Evolutionary conservation across 2,329 filamentous ascomycete genomes (phyloP).

Genomic region (Stachybotrys echinatus): DNA sequence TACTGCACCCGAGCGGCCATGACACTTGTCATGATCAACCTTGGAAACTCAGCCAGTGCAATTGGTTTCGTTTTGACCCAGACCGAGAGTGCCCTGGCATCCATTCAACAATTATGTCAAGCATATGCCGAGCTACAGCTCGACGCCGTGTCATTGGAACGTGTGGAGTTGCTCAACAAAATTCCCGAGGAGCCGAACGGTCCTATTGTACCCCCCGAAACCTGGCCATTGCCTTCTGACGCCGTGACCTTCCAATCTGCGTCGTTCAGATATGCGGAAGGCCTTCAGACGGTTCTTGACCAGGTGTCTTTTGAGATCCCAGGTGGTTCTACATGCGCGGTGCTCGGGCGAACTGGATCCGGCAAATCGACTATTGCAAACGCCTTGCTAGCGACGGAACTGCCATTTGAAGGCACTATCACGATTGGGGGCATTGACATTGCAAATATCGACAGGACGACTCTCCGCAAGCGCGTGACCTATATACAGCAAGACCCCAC

Average conservation of each 20-base stretch:
- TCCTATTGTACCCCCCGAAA: constrained; percentile 61
- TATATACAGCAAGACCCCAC: constrained; percentile 62
- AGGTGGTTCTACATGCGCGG: constrained; percentile 53
- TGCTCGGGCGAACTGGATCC: constrained; percentile 79
- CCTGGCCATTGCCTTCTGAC: constrained; percentile 69
- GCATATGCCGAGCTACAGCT: constrained; percentile 83
- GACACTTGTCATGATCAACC: constrained; percentile 69
- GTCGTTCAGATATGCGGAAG: constrained; percentile 73
- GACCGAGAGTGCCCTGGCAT: constrained; percentile 27
- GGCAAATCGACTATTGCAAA: constrained; percentile 76
- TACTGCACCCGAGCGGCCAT: constrained; percentile 69
- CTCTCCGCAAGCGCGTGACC: constrained; percentile 52
- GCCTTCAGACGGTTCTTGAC: constrained; percentile 67
- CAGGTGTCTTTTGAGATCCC: constrained; percentile 70
- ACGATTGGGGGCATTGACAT: constrained; percentile 50
- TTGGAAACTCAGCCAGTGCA: constrained; percentile 69
- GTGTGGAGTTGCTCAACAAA: constrained; percentile 75
- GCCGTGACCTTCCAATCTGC: constrained; percentile 73
- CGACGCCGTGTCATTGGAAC: constrained; percentile 86
- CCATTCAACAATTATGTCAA: constrained; percentile 57
- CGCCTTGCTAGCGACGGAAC: constrained; percentile 51
- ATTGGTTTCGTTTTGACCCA: constrained; percentile 76
- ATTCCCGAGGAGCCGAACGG: constrained; percentile 71
- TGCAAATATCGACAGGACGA: constrained; percentile 45
- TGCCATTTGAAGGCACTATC: constrained; percentile 44